phyloP scores from a whole-genome alignment of 148 eudicot species.

The Chenopodium album region DNA sequence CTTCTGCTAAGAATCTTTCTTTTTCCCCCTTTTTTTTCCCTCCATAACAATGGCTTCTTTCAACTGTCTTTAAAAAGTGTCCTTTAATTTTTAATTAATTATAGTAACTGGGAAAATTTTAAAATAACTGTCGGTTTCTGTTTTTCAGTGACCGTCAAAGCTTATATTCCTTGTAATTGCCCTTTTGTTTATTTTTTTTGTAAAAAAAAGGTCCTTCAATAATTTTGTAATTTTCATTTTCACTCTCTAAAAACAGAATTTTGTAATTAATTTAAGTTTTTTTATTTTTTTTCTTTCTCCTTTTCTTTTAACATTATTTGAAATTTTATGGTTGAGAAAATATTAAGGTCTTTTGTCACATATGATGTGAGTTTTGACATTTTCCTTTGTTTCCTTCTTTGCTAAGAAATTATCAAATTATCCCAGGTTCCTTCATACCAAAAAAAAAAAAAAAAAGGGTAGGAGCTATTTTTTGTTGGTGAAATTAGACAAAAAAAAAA shows the following conservation, averaged over 20 bases:
- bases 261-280: not conserved
- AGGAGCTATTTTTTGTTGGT: not conserved
- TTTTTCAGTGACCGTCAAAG: constrained; percentile 17
- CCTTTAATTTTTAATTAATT: not conserved
- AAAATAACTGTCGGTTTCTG: constrained; percentile 6
- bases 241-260: not conserved
- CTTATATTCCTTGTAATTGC: constrained; percentile 10
- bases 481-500: no score
- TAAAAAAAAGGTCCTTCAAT: not conserved
- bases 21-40: constrained; percentile 7
- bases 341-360: not conserved
- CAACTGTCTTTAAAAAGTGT: not conserved
- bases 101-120: not conserved
- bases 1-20: constrained; percentile 27
- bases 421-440: not conserved
- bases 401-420: not conserved
- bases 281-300: not conserved
- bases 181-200: not conserved
- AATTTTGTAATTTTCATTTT: not conserved
- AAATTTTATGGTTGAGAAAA: not conserved
- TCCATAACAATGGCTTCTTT: constrained; percentile 21
- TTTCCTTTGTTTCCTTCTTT: constrained; percentile 2
- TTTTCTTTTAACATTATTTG: no score
- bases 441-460: not conserved
- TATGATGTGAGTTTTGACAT: not conserved